phyloP scores from a whole-genome alignment of 495 filamentous ascomycete genomes.

The Platismatia glauca region DNA sequence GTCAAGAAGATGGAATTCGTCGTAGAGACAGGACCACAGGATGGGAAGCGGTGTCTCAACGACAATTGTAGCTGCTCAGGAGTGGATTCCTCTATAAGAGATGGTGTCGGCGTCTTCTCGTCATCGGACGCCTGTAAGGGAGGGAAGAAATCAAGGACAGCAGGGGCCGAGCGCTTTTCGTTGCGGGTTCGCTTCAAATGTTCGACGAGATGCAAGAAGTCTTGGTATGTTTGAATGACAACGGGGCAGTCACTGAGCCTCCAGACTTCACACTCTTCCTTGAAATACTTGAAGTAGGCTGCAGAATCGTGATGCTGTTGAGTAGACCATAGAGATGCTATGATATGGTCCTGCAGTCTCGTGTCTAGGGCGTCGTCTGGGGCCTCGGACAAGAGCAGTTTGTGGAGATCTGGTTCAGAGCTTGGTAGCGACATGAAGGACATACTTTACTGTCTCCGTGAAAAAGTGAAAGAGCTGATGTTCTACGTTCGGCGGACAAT shows the following conservation, averaged over 20 bases:
- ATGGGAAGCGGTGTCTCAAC: not conserved
- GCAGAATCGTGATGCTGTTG: not conserved
- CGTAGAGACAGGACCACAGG: not conserved
- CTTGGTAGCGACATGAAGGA: not conserved
- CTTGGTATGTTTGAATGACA: conserved; percentile 7
- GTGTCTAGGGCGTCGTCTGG: not conserved
- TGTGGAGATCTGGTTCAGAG: not conserved
- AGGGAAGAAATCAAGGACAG: conserved; percentile 6
- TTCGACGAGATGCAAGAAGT: conserved; percentile 2
- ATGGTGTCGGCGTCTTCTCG: not conserved
- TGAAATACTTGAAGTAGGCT: conserved; percentile 7
- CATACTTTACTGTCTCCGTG: not conserved
- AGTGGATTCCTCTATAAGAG: not conserved
- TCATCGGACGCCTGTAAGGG: not conserved
- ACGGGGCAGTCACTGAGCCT: conserved; percentile 1
- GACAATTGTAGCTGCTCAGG: not conserved
- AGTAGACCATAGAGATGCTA: not conserved
- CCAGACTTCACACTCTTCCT: conserved; percentile 3
- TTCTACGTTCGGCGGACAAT: too few relatives aligned
- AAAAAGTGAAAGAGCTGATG: too few relatives aligned
- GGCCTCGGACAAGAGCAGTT: not conserved
- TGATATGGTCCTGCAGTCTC: not conserved
- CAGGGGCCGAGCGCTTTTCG: not conserved
- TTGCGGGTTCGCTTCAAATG: conserved; percentile 1
- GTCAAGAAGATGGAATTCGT: conserved; percentile 12